Evolutionary conservation across 31 red algal species (phyloP).

Genomic region (Asparagopsis taxiformis): DNA sequence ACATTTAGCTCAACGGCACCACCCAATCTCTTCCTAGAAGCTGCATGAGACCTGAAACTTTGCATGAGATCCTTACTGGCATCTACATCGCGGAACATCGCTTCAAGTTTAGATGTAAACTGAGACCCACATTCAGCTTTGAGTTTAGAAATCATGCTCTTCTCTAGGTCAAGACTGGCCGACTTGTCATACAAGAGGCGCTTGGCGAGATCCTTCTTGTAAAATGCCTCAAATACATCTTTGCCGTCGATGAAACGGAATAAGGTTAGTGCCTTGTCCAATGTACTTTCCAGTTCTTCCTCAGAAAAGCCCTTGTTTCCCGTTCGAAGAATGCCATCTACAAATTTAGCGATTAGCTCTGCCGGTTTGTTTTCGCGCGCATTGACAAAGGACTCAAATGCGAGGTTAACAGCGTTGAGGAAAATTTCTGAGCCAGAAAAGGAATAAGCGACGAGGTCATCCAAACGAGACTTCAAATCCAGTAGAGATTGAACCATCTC

Average conservation of each 20-base stretch:
- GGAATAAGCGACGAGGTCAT: conserved; percentile 62
- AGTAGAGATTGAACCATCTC: conserved; percentile 90
- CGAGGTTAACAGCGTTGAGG: conserved; percentile 73
- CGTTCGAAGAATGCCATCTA: conserved; percentile 88
- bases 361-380: conserved; percentile 94
- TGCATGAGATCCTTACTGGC: conserved; percentile 86
- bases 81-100: conserved; percentile 98
- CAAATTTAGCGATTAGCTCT: conserved; percentile 94
- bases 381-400: conserved; percentile 96
- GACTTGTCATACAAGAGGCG: conserved; percentile 93
- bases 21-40: conserved; percentile 27
- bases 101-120: conserved; percentile 93
- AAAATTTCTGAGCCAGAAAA: conserved; percentile 84
- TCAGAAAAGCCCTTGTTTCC: conserved; percentile 93
- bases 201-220: conserved; percentile 98
- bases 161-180: conserved; percentile 91
- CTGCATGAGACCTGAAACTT: conserved; percentile 63
- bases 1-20: conserved; percentile 73
- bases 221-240: conserved; percentile 99
- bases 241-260: conserved; percentile 98
- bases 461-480: conserved; percentile 63
- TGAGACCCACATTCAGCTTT: conserved; percentile 96
- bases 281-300: conserved; percentile 81
- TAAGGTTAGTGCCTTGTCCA: conserved; percentile 81
- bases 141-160: conserved; percentile 94